Evolutionary conservation across 1,284 basidiomycete genomes (phyloP).

Genomic region (Malassezia furfur): DNA sequence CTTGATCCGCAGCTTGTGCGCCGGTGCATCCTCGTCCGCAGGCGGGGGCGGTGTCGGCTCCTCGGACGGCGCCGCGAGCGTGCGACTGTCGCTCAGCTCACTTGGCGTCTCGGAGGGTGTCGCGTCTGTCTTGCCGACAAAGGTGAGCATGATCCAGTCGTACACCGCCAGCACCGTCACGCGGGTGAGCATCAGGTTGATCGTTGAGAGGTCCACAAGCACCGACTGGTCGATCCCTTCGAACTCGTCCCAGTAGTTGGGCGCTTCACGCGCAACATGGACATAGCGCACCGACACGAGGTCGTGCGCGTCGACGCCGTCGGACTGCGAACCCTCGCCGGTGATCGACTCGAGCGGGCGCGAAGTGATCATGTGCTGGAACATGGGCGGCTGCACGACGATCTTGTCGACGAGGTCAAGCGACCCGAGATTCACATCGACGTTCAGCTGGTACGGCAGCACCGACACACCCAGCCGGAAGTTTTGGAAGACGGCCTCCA

Average conservation of each 20-base stretch:
- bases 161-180: slow-evolving; percentile 85
- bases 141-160: slow-evolving; percentile 84
- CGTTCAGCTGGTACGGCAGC: slow-evolving; percentile 61
- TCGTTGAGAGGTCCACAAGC: slow-evolving; percentile 80
- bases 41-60: neutral
- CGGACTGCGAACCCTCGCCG: neutral
- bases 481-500: slow-evolving; percentile 68
- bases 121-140: slow-evolving; percentile 18
- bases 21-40: neutral
- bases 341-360: slow-evolving; percentile 3
- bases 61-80: slow-evolving; percentile 8
- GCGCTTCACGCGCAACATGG: slow-evolving; percentile 65
- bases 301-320: slow-evolving; percentile 50
- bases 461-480: slow-evolving; percentile 53
- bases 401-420: slow-evolving; percentile 56
- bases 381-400: slow-evolving; percentile 55
- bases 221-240: slow-evolving; percentile 83
- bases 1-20: slow-evolving; percentile 67
- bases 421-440: slow-evolving; percentile 67
- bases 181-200: slow-evolving; percentile 79
- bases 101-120: neutral
- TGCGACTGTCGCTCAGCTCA: neutral
- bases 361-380: slow-evolving; percentile 67
- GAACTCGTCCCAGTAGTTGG: slow-evolving; percentile 72
- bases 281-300: slow-evolving; percentile 76